phyloP scores from a whole-genome alignment of 192 early-diverging fungal genomes.

The Podila epicladia region DNA sequence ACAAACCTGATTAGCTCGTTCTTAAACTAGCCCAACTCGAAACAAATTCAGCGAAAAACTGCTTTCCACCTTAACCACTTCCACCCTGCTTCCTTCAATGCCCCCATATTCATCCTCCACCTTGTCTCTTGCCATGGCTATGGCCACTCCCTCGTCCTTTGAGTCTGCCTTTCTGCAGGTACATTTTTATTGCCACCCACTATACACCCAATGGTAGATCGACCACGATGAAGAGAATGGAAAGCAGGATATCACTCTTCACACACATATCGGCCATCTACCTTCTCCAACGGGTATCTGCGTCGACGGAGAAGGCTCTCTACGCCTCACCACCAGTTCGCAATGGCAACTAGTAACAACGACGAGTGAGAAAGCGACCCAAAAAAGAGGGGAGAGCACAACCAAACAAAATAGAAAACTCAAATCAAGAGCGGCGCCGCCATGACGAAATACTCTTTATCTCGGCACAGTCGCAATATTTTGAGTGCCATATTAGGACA shows the following conservation, averaged over 20 bases:
- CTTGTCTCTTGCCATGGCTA: neutral
- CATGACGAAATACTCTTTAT: no score
- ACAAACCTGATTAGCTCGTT: neutral
- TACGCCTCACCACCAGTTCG: no score
- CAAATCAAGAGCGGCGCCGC: no score
- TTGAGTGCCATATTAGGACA: no score
- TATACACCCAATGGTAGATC: neutral
- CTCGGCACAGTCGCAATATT: no score
- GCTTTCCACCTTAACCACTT: neutral
- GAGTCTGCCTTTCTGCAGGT: slow-evolving; percentile 5
- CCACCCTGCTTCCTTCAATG: neutral
- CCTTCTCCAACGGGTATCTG: no score
- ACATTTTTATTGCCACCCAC: neutral
- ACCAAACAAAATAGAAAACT: neutral
- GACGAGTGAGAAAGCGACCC: neutral
- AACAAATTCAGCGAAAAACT: no score
- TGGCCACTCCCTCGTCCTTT: neutral
- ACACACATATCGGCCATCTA: no score
- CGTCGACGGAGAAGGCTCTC: no score
- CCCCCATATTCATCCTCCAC: neutral
- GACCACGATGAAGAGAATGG: no score
- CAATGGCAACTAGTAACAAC: no score
- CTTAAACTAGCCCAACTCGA: neutral
- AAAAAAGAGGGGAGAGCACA: neutral
- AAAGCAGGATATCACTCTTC: no score